phyloP scores from a whole-genome alignment of 2,329 filamentous ascomycete species.

The Orbilia ellipsospora region DNA sequence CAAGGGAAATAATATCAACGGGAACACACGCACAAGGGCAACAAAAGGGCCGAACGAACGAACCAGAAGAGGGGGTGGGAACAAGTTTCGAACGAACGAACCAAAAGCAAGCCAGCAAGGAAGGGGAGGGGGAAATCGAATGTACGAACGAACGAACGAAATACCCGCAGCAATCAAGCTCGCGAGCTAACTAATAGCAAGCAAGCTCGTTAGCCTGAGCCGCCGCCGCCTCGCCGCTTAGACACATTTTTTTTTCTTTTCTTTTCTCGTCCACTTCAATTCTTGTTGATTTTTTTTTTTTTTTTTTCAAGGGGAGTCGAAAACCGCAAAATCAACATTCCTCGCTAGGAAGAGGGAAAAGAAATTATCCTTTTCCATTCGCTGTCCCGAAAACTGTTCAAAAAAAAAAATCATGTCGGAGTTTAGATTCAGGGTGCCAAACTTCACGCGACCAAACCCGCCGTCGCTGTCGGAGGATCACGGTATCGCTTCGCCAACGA shows the following conservation, averaged over 20 bases:
- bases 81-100: not conserved
- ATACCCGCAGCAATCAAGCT: too few relatives aligned
- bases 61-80: constrained; percentile 19
- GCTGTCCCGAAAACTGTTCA: not conserved
- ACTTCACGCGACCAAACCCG: constrained; percentile 51
- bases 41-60: constrained; percentile 3
- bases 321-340: constrained; percentile 5
- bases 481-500: constrained; percentile 46
- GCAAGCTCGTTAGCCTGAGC: too few relatives aligned
- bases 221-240: too few relatives aligned
- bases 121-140: not conserved
- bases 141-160: too few relatives aligned
- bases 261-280: too few relatives aligned
- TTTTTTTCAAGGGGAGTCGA: not conserved
- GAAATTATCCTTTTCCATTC: not conserved
- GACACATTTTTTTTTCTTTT: too few relatives aligned
- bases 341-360: constrained; percentile 8
- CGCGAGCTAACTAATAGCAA: too few relatives aligned
- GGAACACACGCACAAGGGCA: too few relatives aligned
- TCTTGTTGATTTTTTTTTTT: too few relatives aligned
- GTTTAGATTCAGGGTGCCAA: constrained; percentile 54
- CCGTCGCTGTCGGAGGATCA: constrained; percentile 46
- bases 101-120: not conserved
- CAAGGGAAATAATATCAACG: constrained; percentile 19
- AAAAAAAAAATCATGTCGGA: constrained; percentile 46